Conservation (phyloP, 2,329 filamentous ascomycete species). For the Paraconiothyrium brasiliense region DNA sequence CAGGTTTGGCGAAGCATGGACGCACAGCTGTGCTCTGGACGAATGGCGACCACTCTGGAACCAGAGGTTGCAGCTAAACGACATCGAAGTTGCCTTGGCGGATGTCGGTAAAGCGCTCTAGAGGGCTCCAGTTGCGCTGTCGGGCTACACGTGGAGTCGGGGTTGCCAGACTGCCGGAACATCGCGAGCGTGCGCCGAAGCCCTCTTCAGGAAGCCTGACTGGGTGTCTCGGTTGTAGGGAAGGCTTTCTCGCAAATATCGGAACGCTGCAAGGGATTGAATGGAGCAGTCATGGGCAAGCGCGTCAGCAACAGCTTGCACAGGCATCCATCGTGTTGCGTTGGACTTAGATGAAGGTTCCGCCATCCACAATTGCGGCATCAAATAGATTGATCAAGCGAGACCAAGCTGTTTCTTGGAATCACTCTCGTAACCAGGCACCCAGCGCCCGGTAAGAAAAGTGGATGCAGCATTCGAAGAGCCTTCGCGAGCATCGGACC, state of each 20-base stretch:
- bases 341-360: constrained; percentile 14
- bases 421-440: not conserved
- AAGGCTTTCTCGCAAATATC: constrained; percentile 12
- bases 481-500: not conserved
- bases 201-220: not conserved
- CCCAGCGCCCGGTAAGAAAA: constrained; percentile 11
- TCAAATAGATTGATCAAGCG: constrained; percentile 2
- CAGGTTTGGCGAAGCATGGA: constrained; percentile 4
- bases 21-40: not conserved
- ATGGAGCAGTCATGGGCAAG: constrained; percentile 7
- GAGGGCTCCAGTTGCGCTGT: constrained; percentile 8
- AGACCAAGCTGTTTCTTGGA: constrained; percentile 4
- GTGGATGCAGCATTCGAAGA: constrained; percentile 7
- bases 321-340: constrained; percentile 1
- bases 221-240: constrained; percentile 14
- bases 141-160: constrained; percentile 15
- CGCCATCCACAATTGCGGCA: constrained; percentile 7
- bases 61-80: constrained; percentile 3
- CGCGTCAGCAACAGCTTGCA: constrained; percentile 4
- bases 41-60: constrained; percentile 9
- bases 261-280: constrained; percentile 9
- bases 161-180: constrained; percentile 7
- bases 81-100: constrained; percentile 11
- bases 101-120: constrained; percentile 9
- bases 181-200: not conserved